Evolutionary conservation across 306 rosid species (phyloP).

Genomic region (Astragalus glycyphyllos): DNA sequence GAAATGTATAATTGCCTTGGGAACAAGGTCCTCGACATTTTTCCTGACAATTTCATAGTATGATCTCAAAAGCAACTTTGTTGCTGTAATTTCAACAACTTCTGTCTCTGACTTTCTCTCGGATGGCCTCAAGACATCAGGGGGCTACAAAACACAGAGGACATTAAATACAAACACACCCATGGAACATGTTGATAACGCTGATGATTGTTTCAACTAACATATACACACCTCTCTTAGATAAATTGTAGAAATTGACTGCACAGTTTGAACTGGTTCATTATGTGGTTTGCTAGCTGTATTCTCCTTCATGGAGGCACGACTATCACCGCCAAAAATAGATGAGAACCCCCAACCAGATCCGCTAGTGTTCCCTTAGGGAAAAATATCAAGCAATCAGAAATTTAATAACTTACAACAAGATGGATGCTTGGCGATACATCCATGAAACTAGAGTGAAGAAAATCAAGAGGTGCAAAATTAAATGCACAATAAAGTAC

Average conservation of each 20-base stretch:
- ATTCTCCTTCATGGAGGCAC: conserved; percentile 62
- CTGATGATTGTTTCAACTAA: conserved; percentile 6
- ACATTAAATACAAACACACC: conserved; percentile 6
- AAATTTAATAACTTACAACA: conserved; percentile 6
- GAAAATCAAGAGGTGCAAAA: not conserved
- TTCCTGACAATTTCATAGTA: conserved; percentile 89
- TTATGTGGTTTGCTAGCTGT: conserved; percentile 48
- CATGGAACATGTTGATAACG: conserved; percentile 32
- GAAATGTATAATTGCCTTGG: conserved; percentile 98
- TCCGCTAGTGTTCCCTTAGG: conserved; percentile 64
- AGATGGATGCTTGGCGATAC: conserved; percentile 6
- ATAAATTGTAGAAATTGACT: conserved; percentile 66
- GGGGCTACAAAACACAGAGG: conserved; percentile 69
- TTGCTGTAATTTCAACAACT: conserved; percentile 71
- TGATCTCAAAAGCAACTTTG: conserved; percentile 83
- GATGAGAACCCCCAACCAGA: conserved; percentile 85
- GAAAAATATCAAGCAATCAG: conserved; percentile 34
- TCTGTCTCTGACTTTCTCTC: conserved; percentile 79
- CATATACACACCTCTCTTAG: conserved; percentile 78
- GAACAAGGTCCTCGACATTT: conserved; percentile 83
- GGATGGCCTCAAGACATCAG: conserved; percentile 76
- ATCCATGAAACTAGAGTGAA: conserved; percentile 25
- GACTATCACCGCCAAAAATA: conserved; percentile 79
- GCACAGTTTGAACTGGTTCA: conserved; percentile 67
- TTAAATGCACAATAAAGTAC: not conserved